phyloP scores from a whole-genome alignment of 139 green algal genomes.

The Pleodorina starrii region DNA sequence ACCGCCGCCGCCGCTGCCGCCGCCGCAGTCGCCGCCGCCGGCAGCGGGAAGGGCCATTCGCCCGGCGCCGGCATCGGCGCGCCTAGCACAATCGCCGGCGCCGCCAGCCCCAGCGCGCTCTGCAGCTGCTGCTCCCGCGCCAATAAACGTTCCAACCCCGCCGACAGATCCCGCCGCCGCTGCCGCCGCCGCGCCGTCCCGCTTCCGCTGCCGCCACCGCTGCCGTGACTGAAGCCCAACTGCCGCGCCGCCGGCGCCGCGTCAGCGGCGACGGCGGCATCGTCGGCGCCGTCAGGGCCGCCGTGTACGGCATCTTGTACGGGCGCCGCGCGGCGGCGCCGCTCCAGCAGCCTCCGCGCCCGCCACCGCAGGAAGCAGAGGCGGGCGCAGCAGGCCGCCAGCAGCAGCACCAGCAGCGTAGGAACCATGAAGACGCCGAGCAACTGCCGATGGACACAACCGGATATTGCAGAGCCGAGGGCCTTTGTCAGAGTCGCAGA shows the following conservation, averaged over 20 bases:
- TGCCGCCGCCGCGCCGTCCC: background rate
- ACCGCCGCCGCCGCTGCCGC: background rate
- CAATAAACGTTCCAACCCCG: slow-evolving; percentile 7
- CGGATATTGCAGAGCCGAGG: too few relatives aligned
- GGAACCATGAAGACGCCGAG: slow-evolving; percentile 11
- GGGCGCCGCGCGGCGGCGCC: background rate
- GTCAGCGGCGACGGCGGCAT: background rate
- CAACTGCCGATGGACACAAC: background rate
- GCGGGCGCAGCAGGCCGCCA: slow-evolving; percentile 8
- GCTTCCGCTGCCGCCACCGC: background rate
- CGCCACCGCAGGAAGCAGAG: background rate
- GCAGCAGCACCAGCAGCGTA: background rate
- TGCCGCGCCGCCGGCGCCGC: background rate
- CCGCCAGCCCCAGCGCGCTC: background rate
- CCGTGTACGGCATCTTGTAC: background rate
- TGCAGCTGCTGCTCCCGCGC: slow-evolving; percentile 10
- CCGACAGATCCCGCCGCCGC: background rate
- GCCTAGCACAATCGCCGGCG: background rate
- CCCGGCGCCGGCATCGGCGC: background rate
- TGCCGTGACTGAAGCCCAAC: background rate
- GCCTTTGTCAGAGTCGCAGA: too few relatives aligned
- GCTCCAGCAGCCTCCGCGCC: background rate
- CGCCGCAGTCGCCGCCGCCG: background rate
- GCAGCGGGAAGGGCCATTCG: background rate
- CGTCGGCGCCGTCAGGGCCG: background rate